Base-by-base conservation (phyloP, 331 rosid genomes). In the Acacia pycnantha region DNA sequence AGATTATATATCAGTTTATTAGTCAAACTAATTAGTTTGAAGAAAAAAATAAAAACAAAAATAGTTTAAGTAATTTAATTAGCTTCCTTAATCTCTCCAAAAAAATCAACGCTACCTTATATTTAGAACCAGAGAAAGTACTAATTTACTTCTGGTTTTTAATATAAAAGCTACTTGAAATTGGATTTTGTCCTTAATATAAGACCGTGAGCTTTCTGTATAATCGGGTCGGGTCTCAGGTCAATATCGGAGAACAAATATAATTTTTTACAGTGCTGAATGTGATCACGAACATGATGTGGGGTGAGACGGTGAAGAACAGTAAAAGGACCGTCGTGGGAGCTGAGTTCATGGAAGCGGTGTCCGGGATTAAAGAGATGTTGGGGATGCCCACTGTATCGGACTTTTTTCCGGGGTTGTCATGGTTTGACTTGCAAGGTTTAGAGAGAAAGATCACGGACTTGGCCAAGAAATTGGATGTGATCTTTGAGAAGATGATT, bases 381-480 rank as follows among this genome's bases (percentile, higher is more conserved):
- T 1, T 89, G 29, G 93, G 86, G 35, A 88, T 59, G 82, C 98
- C 98, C 7, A 92, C 90, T 43, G 6, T 93, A 27, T 95, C 98
- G 58, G 98, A 95, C 26, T 93, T 92, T 12, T 95, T 77, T 74
- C 96, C 98, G 56, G 70, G 82, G 50, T 79, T 95, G 88, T 92
- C 94, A 21, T 87, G 91, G 67, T 93, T 95, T 8, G 98, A 93
- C 75, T 37, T 93, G 84, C 98, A 95, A 26, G 97, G 98, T 3
- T 79, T 93, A 37, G 78, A 15, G 62, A 87, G 77, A 70, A 29
- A 89, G 79, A 93, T 92, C 87, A 19, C 11, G 2, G 12, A 1
- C 37, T 67, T 88, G 68, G 85, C 43, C 0, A 59, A 14, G 14
- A 74, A 82, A 27, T 88, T 95, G 19, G 97, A 95, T 37, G 50